Evolutionary conservation across 1,284 basidiomycete species (phyloP).

Genomic region (Earliella scabrosa): DNA sequence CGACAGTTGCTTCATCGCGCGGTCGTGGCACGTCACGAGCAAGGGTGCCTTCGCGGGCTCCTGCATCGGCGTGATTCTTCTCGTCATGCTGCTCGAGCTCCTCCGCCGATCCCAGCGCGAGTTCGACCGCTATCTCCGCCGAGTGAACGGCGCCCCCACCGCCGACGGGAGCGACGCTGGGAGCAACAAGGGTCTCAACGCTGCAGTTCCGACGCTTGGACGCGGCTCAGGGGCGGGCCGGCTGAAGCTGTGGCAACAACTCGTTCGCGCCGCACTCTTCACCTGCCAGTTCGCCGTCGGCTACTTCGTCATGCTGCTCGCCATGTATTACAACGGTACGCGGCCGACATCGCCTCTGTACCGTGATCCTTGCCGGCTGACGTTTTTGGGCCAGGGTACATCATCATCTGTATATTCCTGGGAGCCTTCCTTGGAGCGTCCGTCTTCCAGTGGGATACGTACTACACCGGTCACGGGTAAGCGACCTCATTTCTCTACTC

Average conservation of each 20-base stretch:
- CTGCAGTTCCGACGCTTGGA: not conserved
- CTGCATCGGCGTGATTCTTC: slow-evolving; percentile 11
- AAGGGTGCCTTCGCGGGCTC: slow-evolving; percentile 8
- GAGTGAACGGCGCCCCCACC: not conserved
- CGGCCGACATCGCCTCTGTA: no score
- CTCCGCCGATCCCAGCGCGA: slow-evolving; percentile 11
- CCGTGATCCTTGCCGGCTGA: no score
- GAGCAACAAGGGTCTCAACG: not conserved
- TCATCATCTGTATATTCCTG: slow-evolving; percentile 11
- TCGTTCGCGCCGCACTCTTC: slow-evolving; percentile 4
- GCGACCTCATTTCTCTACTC: not conserved
- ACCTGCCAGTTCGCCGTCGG: slow-evolving; percentile 10
- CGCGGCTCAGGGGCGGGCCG: not conserved
- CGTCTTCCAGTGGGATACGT: slow-evolving; percentile 11
- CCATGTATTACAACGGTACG: slow-evolving; percentile 14
- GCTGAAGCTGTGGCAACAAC: slow-evolving; percentile 7
- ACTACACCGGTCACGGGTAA: not conserved
- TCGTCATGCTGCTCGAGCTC: slow-evolving; percentile 8
- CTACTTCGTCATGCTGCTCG: slow-evolving; percentile 14
- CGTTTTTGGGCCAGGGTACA: slow-evolving; percentile 9
- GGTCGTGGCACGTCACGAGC: slow-evolving; percentile 8
- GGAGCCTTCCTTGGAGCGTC: slow-evolving; percentile 4
- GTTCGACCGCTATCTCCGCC: slow-evolving; percentile 9
- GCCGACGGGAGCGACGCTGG: not conserved
- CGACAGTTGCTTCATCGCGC: slow-evolving; percentile 9